phyloP scores from a whole-genome alignment of 2,329 filamentous ascomycete species.

The Coniochaeta sp. region DNA sequence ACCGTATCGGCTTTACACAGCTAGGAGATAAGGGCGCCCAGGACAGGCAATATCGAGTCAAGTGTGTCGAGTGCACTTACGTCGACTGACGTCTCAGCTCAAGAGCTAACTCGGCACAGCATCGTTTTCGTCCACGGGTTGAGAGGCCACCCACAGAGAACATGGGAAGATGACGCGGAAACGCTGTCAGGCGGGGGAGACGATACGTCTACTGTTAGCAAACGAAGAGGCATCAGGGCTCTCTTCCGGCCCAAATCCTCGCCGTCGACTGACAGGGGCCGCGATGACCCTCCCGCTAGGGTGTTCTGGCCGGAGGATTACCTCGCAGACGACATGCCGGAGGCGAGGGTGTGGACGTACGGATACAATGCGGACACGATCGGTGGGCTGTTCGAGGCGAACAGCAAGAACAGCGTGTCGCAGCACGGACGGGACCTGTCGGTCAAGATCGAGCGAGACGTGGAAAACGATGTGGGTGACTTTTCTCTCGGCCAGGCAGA shows the following conservation, averaged over 20 bases:
- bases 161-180: too few species aligned
- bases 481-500: constrained; percentile 4
- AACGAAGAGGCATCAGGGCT: constrained; percentile 6
- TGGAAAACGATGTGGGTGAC: constrained; percentile 18
- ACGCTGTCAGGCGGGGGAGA: not conserved
- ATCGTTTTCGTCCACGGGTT: too few species aligned
- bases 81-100: not conserved
- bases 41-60: constrained; percentile 5
- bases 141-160: too few species aligned
- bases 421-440: constrained; percentile 25
- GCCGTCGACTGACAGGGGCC: not conserved
- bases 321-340: constrained; percentile 25
- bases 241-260: constrained; percentile 3
- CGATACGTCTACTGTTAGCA: constrained; percentile 4
- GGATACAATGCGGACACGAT: constrained; percentile 31
- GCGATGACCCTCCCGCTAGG: constrained; percentile 2
- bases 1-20: constrained; percentile 8
- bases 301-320: constrained; percentile 28
- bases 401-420: constrained; percentile 28
- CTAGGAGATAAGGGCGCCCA: not conserved
- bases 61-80: constrained; percentile 4
- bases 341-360: constrained; percentile 30
- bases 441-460: constrained; percentile 21
- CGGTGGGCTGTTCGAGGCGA: constrained; percentile 24
- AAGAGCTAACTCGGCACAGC: too few species aligned